Evolutionary conservation across 1,284 basidiomycete species (phyloP).

Genomic region (Leccinum subrobustum): DNA sequence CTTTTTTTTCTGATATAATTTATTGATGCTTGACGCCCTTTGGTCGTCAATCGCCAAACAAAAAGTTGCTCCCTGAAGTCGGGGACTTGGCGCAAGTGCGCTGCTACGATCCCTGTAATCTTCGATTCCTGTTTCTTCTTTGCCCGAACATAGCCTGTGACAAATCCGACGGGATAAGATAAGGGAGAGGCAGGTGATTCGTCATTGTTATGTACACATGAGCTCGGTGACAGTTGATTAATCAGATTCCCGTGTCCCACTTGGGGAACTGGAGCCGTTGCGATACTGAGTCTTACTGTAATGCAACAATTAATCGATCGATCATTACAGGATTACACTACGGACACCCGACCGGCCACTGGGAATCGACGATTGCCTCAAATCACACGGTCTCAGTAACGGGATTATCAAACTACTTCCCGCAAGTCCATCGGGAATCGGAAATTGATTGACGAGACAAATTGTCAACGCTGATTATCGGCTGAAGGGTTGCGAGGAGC

Average conservation of each 20-base stretch:
- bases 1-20: too few relatives aligned
- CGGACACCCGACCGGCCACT: slow-evolving; percentile 5
- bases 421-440: background rate
- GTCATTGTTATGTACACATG: background rate
- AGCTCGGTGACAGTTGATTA: background rate
- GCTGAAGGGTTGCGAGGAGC: background rate
- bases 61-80: too few relatives aligned
- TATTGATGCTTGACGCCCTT: too few relatives aligned
- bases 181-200: slow-evolving; percentile 1
- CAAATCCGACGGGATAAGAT: slow-evolving; percentile 4
- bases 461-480: background rate
- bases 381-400: background rate
- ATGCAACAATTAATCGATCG: background rate
- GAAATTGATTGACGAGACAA: background rate
- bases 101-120: too few relatives aligned
- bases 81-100: too few relatives aligned
- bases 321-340: background rate
- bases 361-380: background rate
- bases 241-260: slow-evolving; percentile 5
- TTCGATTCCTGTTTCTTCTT: background rate
- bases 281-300: background rate
- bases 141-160: background rate
- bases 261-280: background rate
- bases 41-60: too few relatives aligned
- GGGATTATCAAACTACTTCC: slow-evolving; percentile 2